These are phyloP conservation scores for Ophiostoma piceae DNA, from an alignment of 2,329 filamentous ascomycete species.

Conservation along the genomic window DNA sequence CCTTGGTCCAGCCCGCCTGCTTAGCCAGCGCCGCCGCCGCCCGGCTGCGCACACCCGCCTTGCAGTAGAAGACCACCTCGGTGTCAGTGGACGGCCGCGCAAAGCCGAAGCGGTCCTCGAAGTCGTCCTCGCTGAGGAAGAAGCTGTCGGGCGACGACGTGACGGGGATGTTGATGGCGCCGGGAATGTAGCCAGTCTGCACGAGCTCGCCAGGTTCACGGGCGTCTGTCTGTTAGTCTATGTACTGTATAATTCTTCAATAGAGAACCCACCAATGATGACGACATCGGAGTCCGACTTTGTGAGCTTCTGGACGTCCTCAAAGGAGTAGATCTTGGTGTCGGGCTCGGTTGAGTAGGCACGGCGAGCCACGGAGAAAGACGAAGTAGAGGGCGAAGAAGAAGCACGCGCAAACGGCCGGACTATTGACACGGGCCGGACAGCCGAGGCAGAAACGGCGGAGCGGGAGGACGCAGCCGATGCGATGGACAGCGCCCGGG, in stretches of 20 bases:
- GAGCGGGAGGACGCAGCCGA: neutral
- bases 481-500: neutral
- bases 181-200: conserved; percentile 67
- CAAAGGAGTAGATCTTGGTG: conserved; percentile 46
- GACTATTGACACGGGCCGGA: neutral
- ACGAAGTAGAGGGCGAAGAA: neutral
- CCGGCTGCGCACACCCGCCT: conserved; percentile 76
- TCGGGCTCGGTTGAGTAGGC: conserved; percentile 32
- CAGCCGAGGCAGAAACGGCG: neutral
- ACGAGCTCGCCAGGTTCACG: conserved; percentile 66
- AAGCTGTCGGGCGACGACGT: conserved; percentile 71
- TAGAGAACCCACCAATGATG: conserved; percentile 42
- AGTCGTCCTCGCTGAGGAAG: conserved; percentile 70
- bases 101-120: conserved; percentile 76
- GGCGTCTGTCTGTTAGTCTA: conserved; percentile 47
- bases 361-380: conserved; percentile 13
- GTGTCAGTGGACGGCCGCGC: conserved; percentile 54
- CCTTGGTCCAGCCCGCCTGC: conserved; percentile 67
- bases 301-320: conserved; percentile 41
- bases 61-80: conserved; percentile 83
- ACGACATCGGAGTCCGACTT: conserved; percentile 35
- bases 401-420: neutral
- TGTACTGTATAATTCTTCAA: neutral
- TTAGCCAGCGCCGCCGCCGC: conserved; percentile 72
- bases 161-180: conserved; percentile 77